A percentile compares a stretch with the other conserved stretches of the same genome.
These are phyloP conservation scores for Boletus chippewaensis DNA, from an alignment of 1,284 basidiomycete species.

Conservation along the genomic window DNA sequence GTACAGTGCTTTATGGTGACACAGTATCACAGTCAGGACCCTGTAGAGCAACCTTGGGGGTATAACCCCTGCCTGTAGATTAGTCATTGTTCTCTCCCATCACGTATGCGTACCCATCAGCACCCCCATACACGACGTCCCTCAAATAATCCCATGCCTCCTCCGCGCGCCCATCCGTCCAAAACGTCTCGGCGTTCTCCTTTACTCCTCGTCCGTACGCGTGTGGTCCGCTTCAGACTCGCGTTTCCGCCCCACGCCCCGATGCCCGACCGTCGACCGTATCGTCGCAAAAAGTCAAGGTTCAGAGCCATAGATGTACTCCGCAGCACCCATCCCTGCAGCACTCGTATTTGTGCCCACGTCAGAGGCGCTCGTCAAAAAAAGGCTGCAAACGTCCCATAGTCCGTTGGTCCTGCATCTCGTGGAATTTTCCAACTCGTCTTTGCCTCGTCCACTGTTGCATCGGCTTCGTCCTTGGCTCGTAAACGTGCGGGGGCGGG, in stretches of 20 bases:
- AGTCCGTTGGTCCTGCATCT: slow-evolving; percentile 50
- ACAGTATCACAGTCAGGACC: too few relatives aligned
- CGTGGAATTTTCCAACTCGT: slow-evolving; percentile 42
- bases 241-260: slow-evolving; percentile 17
- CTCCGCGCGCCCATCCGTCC: slow-evolving; percentile 40
- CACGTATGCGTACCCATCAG: slow-evolving; percentile 65
- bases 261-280: slow-evolving; percentile 26
- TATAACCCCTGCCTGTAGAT: too few relatives aligned
- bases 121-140: slow-evolving; percentile 69
- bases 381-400: slow-evolving; percentile 52
- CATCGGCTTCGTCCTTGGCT: slow-evolving; percentile 50
- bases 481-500: slow-evolving; percentile 39
- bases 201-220: slow-evolving; percentile 1
- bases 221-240: slow-evolving; percentile 5
- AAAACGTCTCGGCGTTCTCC: slow-evolving; percentile 35
- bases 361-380: slow-evolving; percentile 27
- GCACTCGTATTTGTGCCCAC: background rate
- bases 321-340: background rate
- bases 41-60: too few relatives aligned
- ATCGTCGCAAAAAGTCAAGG: slow-evolving; percentile 35
- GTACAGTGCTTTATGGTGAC: too few relatives aligned
- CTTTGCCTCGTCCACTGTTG: slow-evolving; percentile 22
- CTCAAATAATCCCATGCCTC: slow-evolving; percentile 56
- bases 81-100: too few relatives aligned
- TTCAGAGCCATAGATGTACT: slow-evolving; percentile 30